These are phyloP conservation scores for Neobulgaria alba DNA, from an alignment of 2,329 filamentous ascomycete genomes.

Conservation along the genomic window DNA sequence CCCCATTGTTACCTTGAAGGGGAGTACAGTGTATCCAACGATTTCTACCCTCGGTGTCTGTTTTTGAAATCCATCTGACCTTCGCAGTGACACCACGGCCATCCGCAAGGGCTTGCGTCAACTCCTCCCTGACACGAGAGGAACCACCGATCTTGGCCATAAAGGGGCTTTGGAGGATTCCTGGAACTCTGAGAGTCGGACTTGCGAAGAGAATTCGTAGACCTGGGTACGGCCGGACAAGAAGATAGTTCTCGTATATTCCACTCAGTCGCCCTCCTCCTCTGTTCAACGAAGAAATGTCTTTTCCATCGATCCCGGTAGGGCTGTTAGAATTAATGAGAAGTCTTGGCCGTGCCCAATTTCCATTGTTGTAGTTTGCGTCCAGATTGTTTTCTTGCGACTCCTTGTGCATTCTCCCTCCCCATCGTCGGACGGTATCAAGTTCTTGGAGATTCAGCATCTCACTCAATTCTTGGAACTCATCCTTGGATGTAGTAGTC, in stretches of 20 bases:
- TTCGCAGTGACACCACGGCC: constrained; percentile 67
- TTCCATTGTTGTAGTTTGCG: constrained; percentile 19
- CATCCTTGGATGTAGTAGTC: neutral
- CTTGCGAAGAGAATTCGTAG: constrained; percentile 62
- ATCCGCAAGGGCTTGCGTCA: constrained; percentile 52
- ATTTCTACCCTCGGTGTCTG: constrained; percentile 44
- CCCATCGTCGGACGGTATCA: constrained; percentile 51
- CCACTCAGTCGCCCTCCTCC: constrained; percentile 29
- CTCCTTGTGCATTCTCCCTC: constrained; percentile 52
- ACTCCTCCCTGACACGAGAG: constrained; percentile 37
- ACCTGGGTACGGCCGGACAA: constrained; percentile 56
- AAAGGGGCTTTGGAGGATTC: constrained; percentile 54
- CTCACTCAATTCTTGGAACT: constrained; percentile 5
- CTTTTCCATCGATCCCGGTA: constrained; percentile 7
- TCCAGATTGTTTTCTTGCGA: constrained; percentile 38
- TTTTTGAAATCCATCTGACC: constrained; percentile 56
- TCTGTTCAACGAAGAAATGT: constrained; percentile 2
- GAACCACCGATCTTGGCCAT: constrained; percentile 46
- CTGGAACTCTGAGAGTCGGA: constrained; percentile 56
- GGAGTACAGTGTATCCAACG: constrained; percentile 75
- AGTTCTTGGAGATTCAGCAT: constrained; percentile 63
- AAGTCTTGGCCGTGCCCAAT: constrained; percentile 35
- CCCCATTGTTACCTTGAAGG: constrained; percentile 54
- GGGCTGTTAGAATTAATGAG: constrained; percentile 32
- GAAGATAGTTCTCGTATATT: constrained; percentile 50